Conservation (phyloP, 257 asterid species). For the Nicotiana tomentosiformis region DNA sequence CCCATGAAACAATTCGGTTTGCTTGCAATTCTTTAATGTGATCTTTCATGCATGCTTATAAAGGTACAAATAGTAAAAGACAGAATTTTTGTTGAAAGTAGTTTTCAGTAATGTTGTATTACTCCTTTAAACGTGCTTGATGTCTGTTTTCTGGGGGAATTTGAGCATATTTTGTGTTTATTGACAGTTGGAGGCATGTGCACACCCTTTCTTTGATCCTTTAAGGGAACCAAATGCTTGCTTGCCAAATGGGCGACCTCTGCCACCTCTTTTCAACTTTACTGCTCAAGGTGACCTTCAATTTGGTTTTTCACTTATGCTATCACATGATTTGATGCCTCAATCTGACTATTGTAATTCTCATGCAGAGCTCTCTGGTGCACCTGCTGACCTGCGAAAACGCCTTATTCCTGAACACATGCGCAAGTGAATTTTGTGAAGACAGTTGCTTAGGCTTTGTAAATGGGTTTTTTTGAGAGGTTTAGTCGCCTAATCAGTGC, state of each 20-base stretch:
- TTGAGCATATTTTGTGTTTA: background rate
- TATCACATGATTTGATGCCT: background rate
- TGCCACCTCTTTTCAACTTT: slow-evolving; percentile 81
- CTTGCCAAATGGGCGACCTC: slow-evolving; percentile 63
- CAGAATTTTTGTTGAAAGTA: background rate
- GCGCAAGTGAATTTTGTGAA: slow-evolving; percentile 16
- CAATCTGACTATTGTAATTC: background rate
- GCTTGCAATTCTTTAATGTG: background rate
- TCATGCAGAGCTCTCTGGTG: slow-evolving; percentile 41
- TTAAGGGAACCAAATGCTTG: slow-evolving; percentile 57
- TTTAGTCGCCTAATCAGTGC: background rate
- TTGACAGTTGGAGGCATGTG: slow-evolving; percentile 85
- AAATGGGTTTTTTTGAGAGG: slow-evolving; percentile 22
- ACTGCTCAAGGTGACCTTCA: slow-evolving; percentile 58
- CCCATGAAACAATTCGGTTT: background rate
- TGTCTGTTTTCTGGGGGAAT: background rate
- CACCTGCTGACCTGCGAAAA: slow-evolving; percentile 31
- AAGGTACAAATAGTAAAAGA: background rate
- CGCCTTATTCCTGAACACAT: slow-evolving; percentile 35
- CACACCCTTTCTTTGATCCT: slow-evolving; percentile 81
- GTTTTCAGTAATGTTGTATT: background rate
- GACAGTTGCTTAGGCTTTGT: slow-evolving; percentile 11
- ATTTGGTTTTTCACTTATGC: background rate
- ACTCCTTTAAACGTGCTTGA: background rate
- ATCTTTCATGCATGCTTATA: background rate